Base-by-base conservation (phyloP, 2,329 filamentous ascomycete genomes). In the Alternaria ventricosa region DNA sequence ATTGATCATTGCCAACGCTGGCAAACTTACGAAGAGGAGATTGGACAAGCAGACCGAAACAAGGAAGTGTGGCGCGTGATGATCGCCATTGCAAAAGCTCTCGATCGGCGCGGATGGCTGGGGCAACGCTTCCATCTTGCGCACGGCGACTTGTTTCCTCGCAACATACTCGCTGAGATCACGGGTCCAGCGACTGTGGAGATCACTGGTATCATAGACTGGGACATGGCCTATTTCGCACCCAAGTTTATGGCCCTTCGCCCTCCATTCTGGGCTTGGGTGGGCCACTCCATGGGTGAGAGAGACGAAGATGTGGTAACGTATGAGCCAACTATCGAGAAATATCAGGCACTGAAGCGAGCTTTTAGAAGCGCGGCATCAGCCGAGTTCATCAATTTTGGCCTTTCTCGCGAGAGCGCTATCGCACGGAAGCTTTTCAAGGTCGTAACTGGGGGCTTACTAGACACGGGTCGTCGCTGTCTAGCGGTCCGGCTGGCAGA, bases 221-320 rank as follows among this genome's bases (percentile, higher is more conserved):
- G 77, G 76, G 77, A 80, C 54, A 65, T 69, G 50, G 73, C 76
- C 0, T 56, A 69, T 0, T 68, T 80, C 28, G 77, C 66, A 2
- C 74, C 78, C 0, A 65, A 63, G 18, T 78, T 78, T 55, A 61
- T 79, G 2, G 55, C 55, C 5, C 11, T 66, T 3, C 44, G 30
- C 0, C 30, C 61, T 1, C 61, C 51, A 12, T 54, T 44, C 18
- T 66, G 58, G 64, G 61, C 54, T 11, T 64, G 64, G 58, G 49
- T 30, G 4, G 36, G 44, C 1, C 18, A 12, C 1, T 11, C 10
- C 2, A 10, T 15, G 3, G 18, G 20, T 15, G 60, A 65, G 45
- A 11, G 10, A 12, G 55, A 65, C 30, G 55, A 65, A 7, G 55
- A 55, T n/a, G n/a, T 25, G 8, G 60, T 46, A 5, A 25, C 3